Evolutionary conservation across 345 rosid species (phyloP).

Genomic region (Anastatica hierochuntica): DNA sequence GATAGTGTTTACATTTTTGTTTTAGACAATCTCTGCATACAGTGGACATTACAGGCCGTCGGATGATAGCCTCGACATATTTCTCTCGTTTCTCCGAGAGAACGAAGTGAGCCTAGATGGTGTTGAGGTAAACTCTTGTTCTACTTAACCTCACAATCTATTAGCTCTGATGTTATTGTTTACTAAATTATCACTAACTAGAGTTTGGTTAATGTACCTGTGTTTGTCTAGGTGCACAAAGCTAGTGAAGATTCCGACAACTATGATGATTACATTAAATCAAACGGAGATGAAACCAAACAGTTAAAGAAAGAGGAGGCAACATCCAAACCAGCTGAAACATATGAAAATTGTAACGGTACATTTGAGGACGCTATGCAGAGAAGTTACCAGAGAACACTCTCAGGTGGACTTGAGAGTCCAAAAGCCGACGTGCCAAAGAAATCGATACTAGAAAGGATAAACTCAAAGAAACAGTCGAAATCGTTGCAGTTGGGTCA

Average conservation of each 20-base stretch:
- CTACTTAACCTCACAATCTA: too few species aligned
- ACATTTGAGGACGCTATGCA: slow-evolving; percentile 8
- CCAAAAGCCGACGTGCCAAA: slow-evolving; percentile 58
- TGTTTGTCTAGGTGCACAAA: slow-evolving; percentile 39
- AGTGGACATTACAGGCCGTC: slow-evolving; percentile 93
- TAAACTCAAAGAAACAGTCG: slow-evolving; percentile 65
- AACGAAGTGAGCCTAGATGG: slow-evolving; percentile 53
- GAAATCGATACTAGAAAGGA: slow-evolving; percentile 47
- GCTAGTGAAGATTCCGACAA: slow-evolving; percentile 56
- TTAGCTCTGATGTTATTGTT: background rate
- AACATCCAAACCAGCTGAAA: slow-evolving; percentile 19
- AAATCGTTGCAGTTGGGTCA: slow-evolving; percentile 64
- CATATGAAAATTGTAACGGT: slow-evolving; percentile 11
- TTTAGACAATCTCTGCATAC: slow-evolving; percentile 81
- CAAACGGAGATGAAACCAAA: slow-evolving; percentile 17
- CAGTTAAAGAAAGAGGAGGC: slow-evolving; percentile 18
- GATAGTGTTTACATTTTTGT: too few species aligned
- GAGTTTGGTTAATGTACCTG: background rate
- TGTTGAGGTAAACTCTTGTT: slow-evolving; percentile 48
- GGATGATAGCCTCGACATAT: slow-evolving; percentile 51
- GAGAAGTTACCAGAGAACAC: slow-evolving; percentile 46
- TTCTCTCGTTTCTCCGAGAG: slow-evolving; percentile 54
- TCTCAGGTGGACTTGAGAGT: slow-evolving; percentile 75
- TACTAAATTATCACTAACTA: background rate
- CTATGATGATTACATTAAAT: slow-evolving; percentile 32